These are phyloP conservation scores for Penicillium frequentans DNA, from an alignment of 2,329 filamentous ascomycete species.

Conservation along the genomic window DNA sequence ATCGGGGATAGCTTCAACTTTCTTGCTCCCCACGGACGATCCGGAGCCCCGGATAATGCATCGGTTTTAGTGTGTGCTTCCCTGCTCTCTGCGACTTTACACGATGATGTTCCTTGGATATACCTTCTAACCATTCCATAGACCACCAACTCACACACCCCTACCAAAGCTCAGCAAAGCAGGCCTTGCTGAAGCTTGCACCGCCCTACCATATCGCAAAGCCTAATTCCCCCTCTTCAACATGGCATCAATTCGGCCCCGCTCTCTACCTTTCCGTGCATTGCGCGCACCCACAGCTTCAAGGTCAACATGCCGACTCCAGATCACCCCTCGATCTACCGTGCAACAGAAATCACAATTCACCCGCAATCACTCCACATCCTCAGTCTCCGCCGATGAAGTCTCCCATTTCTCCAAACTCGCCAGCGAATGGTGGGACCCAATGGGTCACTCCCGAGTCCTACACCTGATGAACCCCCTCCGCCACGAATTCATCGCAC, in stretches of 20 bases:
- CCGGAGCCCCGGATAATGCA: not conserved
- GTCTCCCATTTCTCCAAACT: slow-evolving; percentile 93
- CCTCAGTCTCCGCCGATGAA: slow-evolving; percentile 83
- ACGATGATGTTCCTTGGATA: fast-evolving
- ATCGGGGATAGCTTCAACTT: slow-evolving; percentile 17
- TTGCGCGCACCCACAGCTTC: slow-evolving; percentile 5
- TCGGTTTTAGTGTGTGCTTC: not conserved
- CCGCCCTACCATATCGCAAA: not conserved
- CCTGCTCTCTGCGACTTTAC: no score
- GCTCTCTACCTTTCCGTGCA: slow-evolving; percentile 7
- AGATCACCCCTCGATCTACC: not conserved
- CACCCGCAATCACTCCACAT: slow-evolving; percentile 40
- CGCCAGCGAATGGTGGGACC: slow-evolving; percentile 96
- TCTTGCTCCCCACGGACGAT: not conserved
- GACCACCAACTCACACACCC: not conserved
- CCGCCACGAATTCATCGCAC: slow-evolving; percentile 84
- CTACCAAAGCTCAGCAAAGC: not conserved
- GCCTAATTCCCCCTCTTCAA: not conserved
- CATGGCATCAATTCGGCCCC: slow-evolving; percentile 14
- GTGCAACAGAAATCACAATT: not conserved
- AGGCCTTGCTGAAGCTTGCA: not conserved
- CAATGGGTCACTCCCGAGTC: slow-evolving; percentile 84
- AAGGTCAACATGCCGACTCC: slow-evolving; percentile 4
- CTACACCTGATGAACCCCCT: slow-evolving; percentile 98
- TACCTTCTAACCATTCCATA: not conserved